Evolutionary conservation across 257 asterid species (phyloP), one percentile per base, ranked within the genome.

Genomic region (Paraleonurus japonicus): DNA sequence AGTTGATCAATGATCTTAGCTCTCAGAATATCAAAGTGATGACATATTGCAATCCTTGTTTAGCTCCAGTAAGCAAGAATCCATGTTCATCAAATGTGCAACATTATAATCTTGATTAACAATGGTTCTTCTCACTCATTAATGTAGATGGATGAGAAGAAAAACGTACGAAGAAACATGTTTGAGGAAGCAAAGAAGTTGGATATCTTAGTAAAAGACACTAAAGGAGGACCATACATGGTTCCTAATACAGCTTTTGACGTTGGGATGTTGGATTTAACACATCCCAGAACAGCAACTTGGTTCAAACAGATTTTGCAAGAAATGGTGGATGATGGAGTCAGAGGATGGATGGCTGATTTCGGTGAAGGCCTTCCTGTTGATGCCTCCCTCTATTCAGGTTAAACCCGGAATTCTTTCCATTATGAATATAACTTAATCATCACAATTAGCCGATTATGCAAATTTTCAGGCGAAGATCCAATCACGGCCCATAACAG

Each of bases 271-370:
- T 33, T 90, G 85, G 98, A 93, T 74, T 75, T 93, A 76, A 93
- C 98, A 24, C 90, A 93, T 79, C 97, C 98, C 17, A 69, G 68
- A 32, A 83, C 96, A 27, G 76, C 82, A 45, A 68, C 64, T 43
- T 93, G 97, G 98, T 93, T 90, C 83, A 93, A 90, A 80, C 95
- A 90, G 82, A 82, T 90, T 51, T 63, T 90, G 80, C 79, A 73
- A 64, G 96, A 87, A 80, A 90, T 93, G 98, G 96, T 90, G 75
- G 89, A 86, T 69, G 97, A 86, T 79, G 98, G 98, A 74, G 97
- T 93, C 17, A 37, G 97, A 75, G 98, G 98, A 50, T 90, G 98
- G 98, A 93, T 93, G 98, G 98, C 98, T 27, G 98, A 93, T 86
- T 93, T 93, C 47, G 98, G 98, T 17, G 97, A 93, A 86, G 98